Percentiles rank a stretch among this genome's conserved stretches.
These are phyloP conservation scores for Phaeosphaeriaceae sp. DNA, from an alignment of 2,329 filamentous ascomycete genomes.

Conservation along the genomic window DNA sequence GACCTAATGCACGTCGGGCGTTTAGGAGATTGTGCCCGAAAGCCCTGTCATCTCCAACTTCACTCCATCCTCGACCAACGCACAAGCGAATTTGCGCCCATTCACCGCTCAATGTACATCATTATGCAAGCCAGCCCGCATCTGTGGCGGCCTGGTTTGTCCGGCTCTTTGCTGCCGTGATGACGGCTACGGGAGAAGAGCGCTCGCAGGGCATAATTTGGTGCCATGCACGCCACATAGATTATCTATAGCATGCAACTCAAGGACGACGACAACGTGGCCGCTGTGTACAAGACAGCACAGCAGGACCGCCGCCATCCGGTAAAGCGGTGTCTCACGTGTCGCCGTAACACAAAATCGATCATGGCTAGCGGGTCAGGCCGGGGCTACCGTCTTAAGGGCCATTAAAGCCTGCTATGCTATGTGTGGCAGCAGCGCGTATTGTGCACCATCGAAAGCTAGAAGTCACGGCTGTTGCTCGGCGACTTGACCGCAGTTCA, in stretches of 20 bases:
- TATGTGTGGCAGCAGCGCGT: conserved; percentile 23
- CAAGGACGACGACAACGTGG: conserved; percentile 37
- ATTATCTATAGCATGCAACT: conserved; percentile 23
- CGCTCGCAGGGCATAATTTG: background rate
- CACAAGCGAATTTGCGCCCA: conserved; percentile 34
- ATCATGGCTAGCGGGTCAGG: conserved; percentile 36
- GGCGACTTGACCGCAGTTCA: conserved; percentile 34
- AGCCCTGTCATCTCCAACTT: conserved; percentile 36
- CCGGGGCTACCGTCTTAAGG: conserved; percentile 34
- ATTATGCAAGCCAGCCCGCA: conserved; percentile 27
- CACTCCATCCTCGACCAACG: conserved; percentile 26
- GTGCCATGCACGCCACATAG: conserved; percentile 16
- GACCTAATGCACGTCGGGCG: conserved; percentile 46
- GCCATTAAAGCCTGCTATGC: conserved; percentile 24
- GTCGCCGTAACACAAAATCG: conserved; percentile 21
- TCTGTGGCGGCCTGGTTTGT: conserved; percentile 19
- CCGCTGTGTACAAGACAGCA: conserved; percentile 39
- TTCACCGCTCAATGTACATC: conserved; percentile 47
- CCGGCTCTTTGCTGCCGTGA: conserved; percentile 13
- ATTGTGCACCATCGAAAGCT: conserved; percentile 28
- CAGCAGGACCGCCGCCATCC: conserved; percentile 35
- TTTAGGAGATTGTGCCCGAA: conserved; percentile 39
- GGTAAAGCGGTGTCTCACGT: conserved; percentile 36
- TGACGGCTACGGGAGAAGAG: background rate
- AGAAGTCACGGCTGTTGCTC: conserved; percentile 35